Evolutionary conservation across 225 moss, liverwort and hornwort genomes (phyloP).

Genomic region (Physcomitrium patens): DNA sequence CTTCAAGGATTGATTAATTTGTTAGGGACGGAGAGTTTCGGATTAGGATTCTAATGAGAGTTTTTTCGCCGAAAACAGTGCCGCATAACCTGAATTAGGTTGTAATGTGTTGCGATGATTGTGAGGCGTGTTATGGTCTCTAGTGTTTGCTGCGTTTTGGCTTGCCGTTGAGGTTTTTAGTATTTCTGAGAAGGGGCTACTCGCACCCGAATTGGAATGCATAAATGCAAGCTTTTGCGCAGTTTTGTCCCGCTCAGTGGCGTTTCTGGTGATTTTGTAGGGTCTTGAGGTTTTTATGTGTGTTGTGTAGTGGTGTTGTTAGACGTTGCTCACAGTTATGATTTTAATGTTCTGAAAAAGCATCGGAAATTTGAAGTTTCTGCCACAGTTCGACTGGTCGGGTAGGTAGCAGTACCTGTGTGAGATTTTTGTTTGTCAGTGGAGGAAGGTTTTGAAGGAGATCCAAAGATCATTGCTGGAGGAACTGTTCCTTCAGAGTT

Average conservation of each 20-base stretch:
- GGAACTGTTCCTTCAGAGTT: not conserved
- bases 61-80: not conserved
- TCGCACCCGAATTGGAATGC: not conserved
- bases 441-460: conserved; percentile 5
- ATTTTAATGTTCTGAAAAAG: not conserved
- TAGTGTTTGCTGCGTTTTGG: not conserved
- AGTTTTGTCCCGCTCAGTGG: not conserved
- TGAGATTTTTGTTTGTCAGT: not conserved
- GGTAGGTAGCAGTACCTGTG: too few relatives aligned
- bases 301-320: conserved; percentile 9
- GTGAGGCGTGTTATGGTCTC: not conserved
- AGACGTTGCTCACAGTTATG: not conserved
- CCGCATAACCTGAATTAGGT: not conserved
- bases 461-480: not conserved
- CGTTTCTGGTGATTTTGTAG: not conserved
- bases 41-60: not conserved
- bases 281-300: not conserved
- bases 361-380: not conserved
- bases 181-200: too few relatives aligned
- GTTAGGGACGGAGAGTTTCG: not conserved
- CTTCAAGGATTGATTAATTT: not conserved
- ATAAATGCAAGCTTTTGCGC: conserved; percentile 12
- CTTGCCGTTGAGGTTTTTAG: too few relatives aligned
- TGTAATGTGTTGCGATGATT: not conserved
- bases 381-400: not conserved